Base-by-base conservation (phyloP, 345 rosid species). In the Tarenaya hassleriana region DNA sequence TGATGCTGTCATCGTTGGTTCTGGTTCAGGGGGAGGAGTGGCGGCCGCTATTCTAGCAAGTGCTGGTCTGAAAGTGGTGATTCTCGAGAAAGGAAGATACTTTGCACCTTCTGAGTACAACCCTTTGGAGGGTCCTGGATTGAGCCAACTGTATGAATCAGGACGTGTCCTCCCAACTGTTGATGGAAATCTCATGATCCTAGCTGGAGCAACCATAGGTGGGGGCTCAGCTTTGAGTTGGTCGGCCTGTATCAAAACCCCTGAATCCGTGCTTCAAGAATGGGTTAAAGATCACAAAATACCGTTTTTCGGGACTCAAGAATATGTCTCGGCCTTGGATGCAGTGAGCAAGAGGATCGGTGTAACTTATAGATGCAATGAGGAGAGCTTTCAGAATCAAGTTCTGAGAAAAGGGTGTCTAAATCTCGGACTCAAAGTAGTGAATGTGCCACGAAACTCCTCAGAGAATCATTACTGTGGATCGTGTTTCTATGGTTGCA, bases 171-270 rank as follows among this genome's bases (percentile, higher is more conserved):
- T 69, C 12, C 52, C 79, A 0, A 69, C 76, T 1, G 32, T 52
- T 16, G 67, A 74, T 15, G 80, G 74, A 34, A 58, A 63, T 16
- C 17, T 54, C 32, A 63, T 62, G 76, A 14, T 79, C 21, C 34
- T 74, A 42, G 82, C 86, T 0, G 86, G 82, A 19, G 71, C 82
- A 19, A 67, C 76, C 0, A 76, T 79, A 1, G 86, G 86, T 27
- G 85, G 85, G 54, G 85, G 85, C 14, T 60, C 81, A 31, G 75
- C 79, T n/a, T 34, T 79, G 13, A 79, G 76, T 59, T 79, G 86
- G 86, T 69, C 82, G 0, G 86, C 86, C 0, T 76, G 77, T 10
- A 61, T 76, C 42, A 76, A 63, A 35, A 76, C 78, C 0, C 78
- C 80, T 0, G 61, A 76, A 10, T 29, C 40, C 52, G 69, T 76